Base-by-base conservation (phyloP, 208 protist species). In the Trypanosoma lewisi region DNA sequence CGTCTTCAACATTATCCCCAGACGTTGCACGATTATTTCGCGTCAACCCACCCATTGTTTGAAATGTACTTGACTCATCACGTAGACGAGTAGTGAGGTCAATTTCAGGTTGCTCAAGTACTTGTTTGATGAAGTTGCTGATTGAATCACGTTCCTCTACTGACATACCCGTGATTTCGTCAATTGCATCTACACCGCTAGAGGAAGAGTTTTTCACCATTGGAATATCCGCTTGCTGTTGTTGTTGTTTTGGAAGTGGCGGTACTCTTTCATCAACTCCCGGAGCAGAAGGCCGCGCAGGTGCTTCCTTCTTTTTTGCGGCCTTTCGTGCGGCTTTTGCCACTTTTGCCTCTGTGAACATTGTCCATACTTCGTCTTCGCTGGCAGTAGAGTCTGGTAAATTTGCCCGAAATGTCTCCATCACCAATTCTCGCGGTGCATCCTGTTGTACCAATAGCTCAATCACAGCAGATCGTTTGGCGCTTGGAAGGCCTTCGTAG, bases 71-170 rank as follows among this genome's bases (percentile, higher is more conserved):
- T 30, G 68, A 62, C 9, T 83, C 70, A 17, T 78, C 70, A 44
- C 73, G 75, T 21, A 88, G 52, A 23, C 75, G 74, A 27, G 72
- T 59, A 0, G 65, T 70, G 2, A 80, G 53, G 30, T 86, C 78
- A 9, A 57, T 48, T 47, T 68, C 50, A 16, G 81, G 82, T 30
- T 85, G 63, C 55, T 86, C 74, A 34, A 94, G 77, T 42, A 91
- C 82, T 57, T 87, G 77, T 30, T 70, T 63, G 33, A 94, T 94
- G 61, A 91, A 94, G 51, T 87, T 77, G 67, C 89, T 80, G 49
- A 91, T 63, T 45, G 81, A 74, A 14, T 89, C 71, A 51, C 79
- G 76, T 69, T 91, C 73, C 70, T 85, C 78, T 19, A 71, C 52
- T 3, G 79, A 76, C 82, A 93, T 86, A 60, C 68, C 58, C 12